Percentiles rank a stretch among this genome's conserved stretches.
Evolutionary conservation across 176 grass and related monocot genomes (phyloP).

Genomic region (Raddia guianensis): DNA sequence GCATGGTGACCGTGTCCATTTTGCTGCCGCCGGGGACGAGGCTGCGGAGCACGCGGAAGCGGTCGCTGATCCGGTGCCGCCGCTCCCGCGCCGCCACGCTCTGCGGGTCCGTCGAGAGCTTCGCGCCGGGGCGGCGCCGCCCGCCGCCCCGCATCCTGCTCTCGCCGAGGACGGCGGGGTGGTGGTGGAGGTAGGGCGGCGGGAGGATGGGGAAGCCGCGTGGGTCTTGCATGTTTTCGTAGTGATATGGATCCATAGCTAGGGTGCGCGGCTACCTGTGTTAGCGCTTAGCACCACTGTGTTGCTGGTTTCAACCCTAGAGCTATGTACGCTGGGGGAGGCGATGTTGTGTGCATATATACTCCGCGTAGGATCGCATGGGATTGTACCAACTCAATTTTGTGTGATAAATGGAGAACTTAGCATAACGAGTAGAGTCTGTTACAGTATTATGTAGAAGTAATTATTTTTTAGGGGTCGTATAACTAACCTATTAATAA

Average conservation of each 20-base stretch:
- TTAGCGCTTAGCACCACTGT: not conserved
- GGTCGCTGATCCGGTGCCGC: conserved; percentile 89
- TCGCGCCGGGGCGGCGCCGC: conserved; percentile 53
- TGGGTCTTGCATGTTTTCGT: conserved; percentile 51
- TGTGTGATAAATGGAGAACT: not conserved
- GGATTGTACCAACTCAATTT: conserved; percentile 11
- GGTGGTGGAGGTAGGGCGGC: conserved; percentile 43
- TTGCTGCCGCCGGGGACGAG: conserved; percentile 93
- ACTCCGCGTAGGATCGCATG: conserved; percentile 6
- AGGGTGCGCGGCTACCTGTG: conserved; percentile 35
- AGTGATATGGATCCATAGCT: conserved; percentile 59
- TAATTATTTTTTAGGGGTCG: too few relatives aligned
- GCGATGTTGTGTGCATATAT: conserved; percentile 41
- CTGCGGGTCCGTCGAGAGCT: conserved; percentile 93
- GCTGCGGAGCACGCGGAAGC: conserved; percentile 83
- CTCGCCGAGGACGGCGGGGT: conserved; percentile 40
- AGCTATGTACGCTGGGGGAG: conserved; percentile 37
- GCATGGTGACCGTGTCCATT: conserved; percentile 98
- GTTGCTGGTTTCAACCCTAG: conserved; percentile 37
- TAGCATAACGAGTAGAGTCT: too few relatives aligned
- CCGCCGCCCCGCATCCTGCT: conserved; percentile 46
- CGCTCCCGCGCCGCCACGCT: conserved; percentile 90
- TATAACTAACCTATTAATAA: too few relatives aligned
- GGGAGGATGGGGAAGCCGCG: conserved; percentile 44
- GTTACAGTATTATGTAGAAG: too few relatives aligned